Evolutionary conservation across 306 rosid species (phyloP).

Genomic region (peach (Prunus persica)): Prunus_persica_NCBIv2 NC_034014.1:2830001-2830500

Average conservation of each 20-base stretch:
- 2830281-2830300: slow-evolving; percentile 39
- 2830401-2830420: slow-evolving; percentile 64
- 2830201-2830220: slow-evolving; percentile 62
- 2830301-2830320: slow-evolving; percentile 43
- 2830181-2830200: slow-evolving; percentile 38
- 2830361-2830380: slow-evolving; percentile 48
- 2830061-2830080: slow-evolving; percentile 71
- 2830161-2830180: slow-evolving; percentile 3
- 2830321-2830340: slow-evolving; percentile 58
- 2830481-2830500: background rate
- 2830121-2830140: background rate
- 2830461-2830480: background rate
- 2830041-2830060: slow-evolving; percentile 74
- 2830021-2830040: slow-evolving; percentile 75
- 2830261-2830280: slow-evolving; percentile 40
- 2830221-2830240: slow-evolving; percentile 80
- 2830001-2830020: slow-evolving; percentile 51
- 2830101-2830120: slow-evolving; percentile 51
- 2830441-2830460: slow-evolving; percentile 16
- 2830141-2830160: slow-evolving; percentile 18
- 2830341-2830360: slow-evolving; percentile 45
- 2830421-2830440: slow-evolving; percentile 29
- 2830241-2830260: slow-evolving; percentile 83
- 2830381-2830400: slow-evolving; percentile 71
- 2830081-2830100: slow-evolving; percentile 79